phyloP scores from a whole-genome alignment of 2,329 filamentous ascomycete species.

The Pseudogymnoascus verrucosus region DNA sequence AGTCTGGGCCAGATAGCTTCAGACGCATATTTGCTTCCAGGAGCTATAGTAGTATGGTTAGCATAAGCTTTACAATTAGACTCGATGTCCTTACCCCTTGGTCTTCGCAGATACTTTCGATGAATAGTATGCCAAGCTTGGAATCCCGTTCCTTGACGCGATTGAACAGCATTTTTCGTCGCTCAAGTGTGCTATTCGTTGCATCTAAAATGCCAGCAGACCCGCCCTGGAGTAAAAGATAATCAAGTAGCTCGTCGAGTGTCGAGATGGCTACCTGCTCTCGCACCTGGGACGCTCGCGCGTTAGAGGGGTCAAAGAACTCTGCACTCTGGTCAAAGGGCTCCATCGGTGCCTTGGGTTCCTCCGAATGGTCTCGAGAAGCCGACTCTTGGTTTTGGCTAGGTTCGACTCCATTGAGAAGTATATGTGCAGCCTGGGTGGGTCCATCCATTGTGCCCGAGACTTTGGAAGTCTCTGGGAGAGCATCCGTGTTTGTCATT shows the following conservation, averaged over 20 bases:
- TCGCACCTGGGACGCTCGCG: constrained; percentile 69
- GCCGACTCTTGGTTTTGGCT: constrained; percentile 15
- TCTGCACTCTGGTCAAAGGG: constrained; percentile 78
- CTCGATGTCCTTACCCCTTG: constrained; percentile 41
- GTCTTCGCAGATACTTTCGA: constrained; percentile 90
- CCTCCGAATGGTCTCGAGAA: not conserved
- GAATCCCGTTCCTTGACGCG: constrained; percentile 77
- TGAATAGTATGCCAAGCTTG: constrained; percentile 83
- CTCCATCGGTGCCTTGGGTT: constrained; percentile 30
- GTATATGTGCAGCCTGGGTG: constrained; percentile 46
- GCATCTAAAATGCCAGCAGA: constrained; percentile 94
- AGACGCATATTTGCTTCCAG: constrained; percentile 95
- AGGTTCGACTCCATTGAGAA: constrained; percentile 42
- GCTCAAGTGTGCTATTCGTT: constrained; percentile 88
- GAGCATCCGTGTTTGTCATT: constrained; percentile 15
- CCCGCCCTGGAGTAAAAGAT: constrained; percentile 72
- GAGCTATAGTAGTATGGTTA: constrained; percentile 37
- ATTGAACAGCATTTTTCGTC: constrained; percentile 75
- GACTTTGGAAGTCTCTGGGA: constrained; percentile 14
- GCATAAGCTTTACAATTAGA: not conserved
- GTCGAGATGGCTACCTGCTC: constrained; percentile 92
- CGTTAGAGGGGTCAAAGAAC: constrained; percentile 91
- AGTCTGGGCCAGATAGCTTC: constrained; percentile 92
- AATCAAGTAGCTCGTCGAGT: constrained; percentile 84
- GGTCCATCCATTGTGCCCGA: constrained; percentile 28